Evolutionary conservation across 768 basidiomycete species (phyloP).

Genomic region (Obba rivulosa): DNA sequence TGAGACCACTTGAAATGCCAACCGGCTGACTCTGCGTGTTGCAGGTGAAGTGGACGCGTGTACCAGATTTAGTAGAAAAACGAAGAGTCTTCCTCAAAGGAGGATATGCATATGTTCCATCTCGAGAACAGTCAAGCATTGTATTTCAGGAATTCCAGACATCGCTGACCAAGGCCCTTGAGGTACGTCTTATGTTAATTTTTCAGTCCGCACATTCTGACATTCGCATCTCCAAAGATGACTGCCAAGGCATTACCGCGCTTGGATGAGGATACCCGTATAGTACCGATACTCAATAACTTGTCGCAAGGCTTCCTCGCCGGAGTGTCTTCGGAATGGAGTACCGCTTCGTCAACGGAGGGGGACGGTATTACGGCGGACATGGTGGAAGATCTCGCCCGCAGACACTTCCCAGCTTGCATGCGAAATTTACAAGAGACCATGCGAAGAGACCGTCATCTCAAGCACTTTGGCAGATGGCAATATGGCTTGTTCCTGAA

Average conservation of each 20-base stretch:
- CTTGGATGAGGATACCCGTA: constrained; percentile 89
- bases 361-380: constrained; percentile 81
- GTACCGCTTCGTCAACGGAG: constrained; percentile 42
- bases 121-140: constrained; percentile 72
- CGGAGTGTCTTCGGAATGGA: constrained; percentile 85
- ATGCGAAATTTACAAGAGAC: constrained; percentile 88
- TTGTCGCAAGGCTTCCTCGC: constrained; percentile 92
- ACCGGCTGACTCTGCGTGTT: not conserved
- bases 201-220: not conserved
- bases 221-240: constrained; percentile 41
- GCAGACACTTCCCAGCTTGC: constrained; percentile 90
- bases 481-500: constrained; percentile 95
- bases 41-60: constrained; percentile 94
- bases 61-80: constrained; percentile 85
- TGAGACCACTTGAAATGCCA: not conserved
- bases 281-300: constrained; percentile 85
- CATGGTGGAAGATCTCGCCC: constrained; percentile 85
- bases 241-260: constrained; percentile 86
- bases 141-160: constrained; percentile 82
- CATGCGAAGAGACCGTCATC: constrained; percentile 70
- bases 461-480: constrained; percentile 89
- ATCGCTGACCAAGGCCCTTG: constrained; percentile 66
- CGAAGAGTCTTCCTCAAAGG: constrained; percentile 70
- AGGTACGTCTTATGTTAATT: constrained; percentile 41
- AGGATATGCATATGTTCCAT: constrained; percentile 89